Evolutionary conservation across 805 yeast genomes (phyloP).

Genomic region (Debaryomyces tyrocola): DNA sequence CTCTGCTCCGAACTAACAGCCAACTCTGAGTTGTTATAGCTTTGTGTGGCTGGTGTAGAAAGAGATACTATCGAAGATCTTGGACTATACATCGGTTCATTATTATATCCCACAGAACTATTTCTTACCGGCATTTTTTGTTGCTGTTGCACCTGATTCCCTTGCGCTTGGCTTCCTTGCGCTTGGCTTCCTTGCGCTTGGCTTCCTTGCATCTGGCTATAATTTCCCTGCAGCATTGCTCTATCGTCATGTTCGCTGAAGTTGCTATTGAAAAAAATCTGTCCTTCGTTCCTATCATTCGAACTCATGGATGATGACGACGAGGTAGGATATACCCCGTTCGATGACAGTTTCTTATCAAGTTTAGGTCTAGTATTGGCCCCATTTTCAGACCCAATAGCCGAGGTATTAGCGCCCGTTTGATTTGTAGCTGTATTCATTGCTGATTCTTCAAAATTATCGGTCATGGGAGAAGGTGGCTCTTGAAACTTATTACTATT

Average conservation of each 20-base stretch:
- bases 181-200: too few relatives aligned
- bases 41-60: background rate
- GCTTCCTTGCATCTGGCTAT: too few relatives aligned
- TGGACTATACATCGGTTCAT: conserved; percentile 15
- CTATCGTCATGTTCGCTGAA: conserved; percentile 2
- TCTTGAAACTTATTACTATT: background rate
- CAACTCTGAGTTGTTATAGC: background rate
- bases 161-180: background rate
- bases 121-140: background rate
- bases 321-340: background rate
- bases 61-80: conserved; percentile 21
- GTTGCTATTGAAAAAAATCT: background rate
- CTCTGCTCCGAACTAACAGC: background rate
- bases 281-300: background rate
- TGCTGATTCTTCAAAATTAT: background rate
- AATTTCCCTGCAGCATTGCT: background rate
- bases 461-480: background rate
- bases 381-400: background rate
- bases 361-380: background rate
- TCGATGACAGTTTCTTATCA: background rate
- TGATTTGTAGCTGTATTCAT: too few relatives aligned
- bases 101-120: background rate
- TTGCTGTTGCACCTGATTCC: background rate
- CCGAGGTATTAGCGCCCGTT: background rate
- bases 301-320: background rate